Conservation (phyloP, 1,284 basidiomycete genomes). For the Phaffia rhodozyma region DNA sequence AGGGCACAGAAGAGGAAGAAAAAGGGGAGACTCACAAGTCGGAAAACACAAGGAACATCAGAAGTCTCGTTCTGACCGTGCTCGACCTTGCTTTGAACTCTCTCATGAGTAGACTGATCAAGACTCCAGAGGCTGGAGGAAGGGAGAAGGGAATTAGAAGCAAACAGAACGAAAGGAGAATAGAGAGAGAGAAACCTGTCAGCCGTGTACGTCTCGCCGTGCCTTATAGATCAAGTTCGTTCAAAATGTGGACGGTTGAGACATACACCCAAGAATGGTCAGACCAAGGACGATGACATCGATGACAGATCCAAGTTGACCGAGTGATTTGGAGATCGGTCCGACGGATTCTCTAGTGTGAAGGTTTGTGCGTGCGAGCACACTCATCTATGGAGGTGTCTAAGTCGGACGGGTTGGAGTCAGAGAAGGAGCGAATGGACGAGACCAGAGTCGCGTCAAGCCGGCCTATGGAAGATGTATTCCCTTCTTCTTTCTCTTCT, state of each 20-base stretch:
- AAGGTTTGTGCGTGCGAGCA: no score
- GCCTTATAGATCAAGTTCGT: no score
- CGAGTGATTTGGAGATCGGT: not conserved
- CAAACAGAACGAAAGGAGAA: not conserved
- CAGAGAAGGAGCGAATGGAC: no score
- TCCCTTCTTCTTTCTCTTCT: no score
- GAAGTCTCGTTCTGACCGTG: conserved; percentile 8
- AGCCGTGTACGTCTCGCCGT: no score
- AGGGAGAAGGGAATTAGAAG: not conserved
- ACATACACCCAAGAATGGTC: conserved; percentile 9
- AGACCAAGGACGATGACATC: conserved; percentile 6
- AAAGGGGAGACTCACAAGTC: conserved; percentile 9
- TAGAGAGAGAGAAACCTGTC: no score
- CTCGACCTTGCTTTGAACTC: conserved; percentile 4
- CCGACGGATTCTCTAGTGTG: not conserved
- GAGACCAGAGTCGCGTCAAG: no score
- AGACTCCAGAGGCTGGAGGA: not conserved
- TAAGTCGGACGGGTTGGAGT: no score
- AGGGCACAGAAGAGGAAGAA: not conserved
- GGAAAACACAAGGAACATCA: conserved; percentile 4
- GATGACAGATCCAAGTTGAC: conserved; percentile 11
- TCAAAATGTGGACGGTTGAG: no score
- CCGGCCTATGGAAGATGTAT: no score
- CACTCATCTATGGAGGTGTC: no score
- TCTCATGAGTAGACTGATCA: not conserved